A percentile compares a stretch with the other conserved stretches of the same genome.
Conservation (phyloP, 2,329 filamentous ascomycete species). For the Neofusicoccum ribis region DNA sequence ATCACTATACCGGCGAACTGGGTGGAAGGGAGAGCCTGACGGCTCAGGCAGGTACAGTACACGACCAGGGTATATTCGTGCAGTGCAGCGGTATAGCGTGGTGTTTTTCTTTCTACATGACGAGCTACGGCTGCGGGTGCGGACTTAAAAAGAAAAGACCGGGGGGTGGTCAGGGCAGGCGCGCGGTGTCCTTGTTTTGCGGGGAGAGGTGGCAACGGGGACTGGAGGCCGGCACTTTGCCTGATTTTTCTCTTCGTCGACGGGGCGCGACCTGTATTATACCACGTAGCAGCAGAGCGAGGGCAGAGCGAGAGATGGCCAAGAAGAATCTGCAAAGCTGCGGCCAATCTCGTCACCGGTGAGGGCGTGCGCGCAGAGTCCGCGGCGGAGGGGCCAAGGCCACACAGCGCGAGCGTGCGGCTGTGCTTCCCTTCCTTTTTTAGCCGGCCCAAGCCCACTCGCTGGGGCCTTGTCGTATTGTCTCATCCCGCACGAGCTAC, state of each 20-base stretch:
- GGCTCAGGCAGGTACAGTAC: background rate
- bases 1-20: conserved; percentile 5
- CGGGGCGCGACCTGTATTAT: conserved; percentile 4
- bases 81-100: conserved; percentile 2
- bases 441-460: background rate
- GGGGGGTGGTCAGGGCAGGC: background rate
- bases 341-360: background rate
- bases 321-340: background rate
- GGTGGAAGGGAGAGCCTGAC: background rate
- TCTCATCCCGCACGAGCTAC: conserved; percentile 8
- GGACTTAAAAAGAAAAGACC: background rate
- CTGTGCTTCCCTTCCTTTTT: conserved; percentile 14
- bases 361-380: background rate
- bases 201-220: conserved; percentile 6
- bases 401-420: background rate
- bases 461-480: background rate
- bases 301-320: background rate
- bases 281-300: background rate
- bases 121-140: background rate
- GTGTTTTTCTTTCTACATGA: background rate
- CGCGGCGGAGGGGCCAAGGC: background rate
- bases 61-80: background rate
- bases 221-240: background rate
- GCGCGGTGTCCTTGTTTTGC: background rate
- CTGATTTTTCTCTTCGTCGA: conserved; percentile 3